These are phyloP conservation scores for Piedraia hortae DNA, from an alignment of 2,329 filamentous ascomycete species.

Conservation along the genomic window DNA sequence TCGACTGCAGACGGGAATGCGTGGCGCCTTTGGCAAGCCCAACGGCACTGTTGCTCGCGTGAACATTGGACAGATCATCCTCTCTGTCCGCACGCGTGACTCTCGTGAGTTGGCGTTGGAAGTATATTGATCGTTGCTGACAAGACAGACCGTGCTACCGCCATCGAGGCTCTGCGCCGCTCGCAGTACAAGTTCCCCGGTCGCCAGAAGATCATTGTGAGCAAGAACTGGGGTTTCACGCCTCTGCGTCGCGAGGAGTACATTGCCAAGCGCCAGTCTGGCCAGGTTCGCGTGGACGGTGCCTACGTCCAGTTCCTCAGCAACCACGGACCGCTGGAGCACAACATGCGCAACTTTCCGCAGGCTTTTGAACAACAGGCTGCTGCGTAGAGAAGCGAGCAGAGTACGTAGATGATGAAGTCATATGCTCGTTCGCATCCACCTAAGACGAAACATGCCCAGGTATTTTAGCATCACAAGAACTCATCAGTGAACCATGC, in stretches of 20 bases:
- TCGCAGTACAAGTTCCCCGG: slow-evolving; percentile 99
- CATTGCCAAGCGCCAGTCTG: slow-evolving; percentile 77
- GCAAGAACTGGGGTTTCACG: slow-evolving; percentile 99
- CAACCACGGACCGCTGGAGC: slow-evolving; percentile 63
- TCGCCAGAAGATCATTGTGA: slow-evolving; percentile 99
- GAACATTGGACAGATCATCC: slow-evolving; percentile 99
- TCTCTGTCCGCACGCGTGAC: slow-evolving; percentile 93
- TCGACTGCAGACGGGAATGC: slow-evolving; percentile 99
- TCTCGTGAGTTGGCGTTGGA: slow-evolving; percentile 30
- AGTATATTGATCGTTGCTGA: slow-evolving; percentile 1
- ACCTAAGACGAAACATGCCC: too few relatives aligned
- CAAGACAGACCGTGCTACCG: slow-evolving; percentile 47
- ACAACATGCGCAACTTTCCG: slow-evolving; percentile 89
- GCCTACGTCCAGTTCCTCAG: slow-evolving; percentile 98
- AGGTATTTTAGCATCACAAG: too few relatives aligned
- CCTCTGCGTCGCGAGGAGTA: slow-evolving; percentile 95
- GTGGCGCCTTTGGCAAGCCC: slow-evolving; percentile 99
- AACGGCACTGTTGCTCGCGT: slow-evolving; percentile 97
- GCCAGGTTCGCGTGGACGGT: slow-evolving; percentile 87
- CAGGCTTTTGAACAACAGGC: slow-evolving; percentile 67
- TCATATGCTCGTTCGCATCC: too few relatives aligned
- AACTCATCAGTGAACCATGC: too few relatives aligned
- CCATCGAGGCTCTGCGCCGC: slow-evolving; percentile 95
- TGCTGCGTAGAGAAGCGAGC: too few relatives aligned
- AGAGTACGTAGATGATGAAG: too few relatives aligned